Conservation (phyloP, 495 filamentous ascomycete genomes). For the Xylaria telfairii region DNA sequence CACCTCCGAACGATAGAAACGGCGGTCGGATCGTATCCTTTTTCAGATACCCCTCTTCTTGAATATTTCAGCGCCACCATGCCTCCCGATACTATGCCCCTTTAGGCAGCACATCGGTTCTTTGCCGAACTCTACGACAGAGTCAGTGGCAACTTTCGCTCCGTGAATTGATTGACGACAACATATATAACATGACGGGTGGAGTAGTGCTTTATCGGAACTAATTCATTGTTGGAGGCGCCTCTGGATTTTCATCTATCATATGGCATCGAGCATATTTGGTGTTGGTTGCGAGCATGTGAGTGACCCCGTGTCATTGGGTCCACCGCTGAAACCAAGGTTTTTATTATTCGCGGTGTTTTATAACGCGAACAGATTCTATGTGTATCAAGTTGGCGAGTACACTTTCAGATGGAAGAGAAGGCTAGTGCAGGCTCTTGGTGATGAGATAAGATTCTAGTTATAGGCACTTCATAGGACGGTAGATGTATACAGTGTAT, state of each 20-base stretch:
- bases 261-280: conserved; percentile 15
- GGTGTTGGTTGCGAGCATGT: conserved; percentile 20
- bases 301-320: conserved; percentile 4
- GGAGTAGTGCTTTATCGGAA: conserved; percentile 16
- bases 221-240: conserved; percentile 18
- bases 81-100: conserved; percentile 34
- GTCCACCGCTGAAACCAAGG: conserved; percentile 1
- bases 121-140: conserved; percentile 30
- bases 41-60: conserved; percentile 40
- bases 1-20: conserved; percentile 45
- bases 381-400: conserved; percentile 16
- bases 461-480: neutral
- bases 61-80: conserved; percentile 37
- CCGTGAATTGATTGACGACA: conserved; percentile 30
- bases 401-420: conserved; percentile 2
- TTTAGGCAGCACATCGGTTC: conserved; percentile 28
- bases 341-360: conserved; percentile 7
- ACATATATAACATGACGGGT: conserved; percentile 14
- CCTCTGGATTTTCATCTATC: conserved; percentile 20
- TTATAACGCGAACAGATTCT: conserved; percentile 1
- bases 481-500: conserved; percentile 23
- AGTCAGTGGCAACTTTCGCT: conserved; percentile 31
- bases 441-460: neutral
- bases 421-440: neutral
- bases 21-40: conserved; percentile 42